These are phyloP conservation scores for Euphrasia confusa DNA, from an alignment of 257 asterid species.

Conservation along the genomic window DNA sequence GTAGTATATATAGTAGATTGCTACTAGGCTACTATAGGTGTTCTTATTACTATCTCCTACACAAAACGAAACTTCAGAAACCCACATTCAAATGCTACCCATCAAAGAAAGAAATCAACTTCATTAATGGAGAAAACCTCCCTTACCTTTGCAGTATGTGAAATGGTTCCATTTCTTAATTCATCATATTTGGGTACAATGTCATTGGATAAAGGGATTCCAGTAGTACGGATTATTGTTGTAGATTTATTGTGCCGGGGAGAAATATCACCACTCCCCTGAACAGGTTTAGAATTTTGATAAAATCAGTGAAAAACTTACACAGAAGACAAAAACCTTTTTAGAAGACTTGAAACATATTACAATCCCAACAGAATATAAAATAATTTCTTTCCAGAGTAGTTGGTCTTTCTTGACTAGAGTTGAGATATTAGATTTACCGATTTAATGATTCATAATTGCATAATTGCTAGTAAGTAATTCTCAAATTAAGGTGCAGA, in stretches of 20 bases:
- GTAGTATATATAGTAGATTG: constrained; percentile 18
- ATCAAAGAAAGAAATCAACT: constrained; percentile 4
- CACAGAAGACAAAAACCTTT: too few species aligned
- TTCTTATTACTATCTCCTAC: neutral
- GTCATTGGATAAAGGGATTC: too few species aligned
- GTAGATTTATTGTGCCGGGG: too few species aligned
- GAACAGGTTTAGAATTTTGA: too few species aligned
- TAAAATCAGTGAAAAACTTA: too few species aligned
- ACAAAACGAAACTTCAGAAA: constrained; percentile 9
- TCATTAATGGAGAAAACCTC: constrained; percentile 11
- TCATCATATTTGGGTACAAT: constrained; percentile 46
- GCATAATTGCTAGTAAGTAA: constrained; percentile 3
- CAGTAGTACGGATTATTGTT: too few species aligned
- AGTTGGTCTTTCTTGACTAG: constrained; percentile 13
- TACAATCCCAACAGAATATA: constrained; percentile 35
- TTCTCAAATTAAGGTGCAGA: too few species aligned
- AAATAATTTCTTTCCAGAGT: neutral
- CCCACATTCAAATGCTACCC: neutral
- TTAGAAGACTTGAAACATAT: too few species aligned
- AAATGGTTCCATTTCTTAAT: constrained; percentile 53
- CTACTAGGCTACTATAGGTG: too few species aligned
- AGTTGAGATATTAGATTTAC: constrained; percentile 6
- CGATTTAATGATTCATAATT: too few species aligned
- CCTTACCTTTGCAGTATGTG: constrained; percentile 58
- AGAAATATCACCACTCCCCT: too few species aligned